Percentiles rank a stretch among this genome's conserved stretches.
phyloP scores from a whole-genome alignment of 2,329 filamentous ascomycete species.

The Diplodia seriata region DNA sequence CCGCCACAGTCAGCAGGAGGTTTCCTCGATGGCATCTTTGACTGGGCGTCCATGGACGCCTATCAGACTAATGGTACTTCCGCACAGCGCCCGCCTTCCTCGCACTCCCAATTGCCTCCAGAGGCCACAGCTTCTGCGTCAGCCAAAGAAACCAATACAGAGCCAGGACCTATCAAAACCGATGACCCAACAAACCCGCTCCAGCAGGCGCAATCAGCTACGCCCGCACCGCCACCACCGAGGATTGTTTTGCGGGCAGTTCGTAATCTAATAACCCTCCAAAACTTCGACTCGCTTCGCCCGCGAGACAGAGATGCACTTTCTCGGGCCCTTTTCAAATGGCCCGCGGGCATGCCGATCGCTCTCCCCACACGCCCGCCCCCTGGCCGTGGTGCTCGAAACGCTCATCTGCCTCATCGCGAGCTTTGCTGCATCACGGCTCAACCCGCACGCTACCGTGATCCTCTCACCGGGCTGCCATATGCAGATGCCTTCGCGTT shows the following conservation, averaged over 20 bases:
- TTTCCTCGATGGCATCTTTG: constrained; percentile 49
- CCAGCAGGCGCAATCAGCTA: constrained; percentile 40
- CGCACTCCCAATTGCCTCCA: constrained; percentile 37
- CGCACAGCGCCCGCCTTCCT: constrained; percentile 25
- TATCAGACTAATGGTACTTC: constrained; percentile 20
- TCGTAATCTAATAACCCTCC: constrained; percentile 66
- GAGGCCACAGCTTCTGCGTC: constrained; percentile 49
- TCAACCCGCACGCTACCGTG: constrained; percentile 79
- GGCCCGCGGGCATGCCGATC: constrained; percentile 44
- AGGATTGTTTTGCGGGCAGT: constrained; percentile 59
- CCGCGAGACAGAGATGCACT: constrained; percentile 36
- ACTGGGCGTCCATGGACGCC: constrained; percentile 40
- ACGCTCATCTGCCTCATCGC: constrained; percentile 43
- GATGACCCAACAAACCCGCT: neutral
- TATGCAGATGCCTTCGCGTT: constrained; percentile 84
- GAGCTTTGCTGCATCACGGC: constrained; percentile 82
- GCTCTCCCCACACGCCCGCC: constrained; percentile 54
- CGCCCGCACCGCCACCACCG: constrained; percentile 42
- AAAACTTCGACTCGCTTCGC: constrained; percentile 53
- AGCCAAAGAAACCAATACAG: constrained; percentile 60
- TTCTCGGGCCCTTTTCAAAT: constrained; percentile 42
- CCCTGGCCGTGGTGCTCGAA: constrained; percentile 57
- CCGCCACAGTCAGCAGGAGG: constrained; percentile 41
- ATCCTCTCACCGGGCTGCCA: constrained; percentile 81
- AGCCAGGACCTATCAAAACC: constrained; percentile 47